These are phyloP conservation scores for Tubosaeta sp. DNA, from an alignment of 768 basidiomycete genomes.

Conservation along the genomic window DNA sequence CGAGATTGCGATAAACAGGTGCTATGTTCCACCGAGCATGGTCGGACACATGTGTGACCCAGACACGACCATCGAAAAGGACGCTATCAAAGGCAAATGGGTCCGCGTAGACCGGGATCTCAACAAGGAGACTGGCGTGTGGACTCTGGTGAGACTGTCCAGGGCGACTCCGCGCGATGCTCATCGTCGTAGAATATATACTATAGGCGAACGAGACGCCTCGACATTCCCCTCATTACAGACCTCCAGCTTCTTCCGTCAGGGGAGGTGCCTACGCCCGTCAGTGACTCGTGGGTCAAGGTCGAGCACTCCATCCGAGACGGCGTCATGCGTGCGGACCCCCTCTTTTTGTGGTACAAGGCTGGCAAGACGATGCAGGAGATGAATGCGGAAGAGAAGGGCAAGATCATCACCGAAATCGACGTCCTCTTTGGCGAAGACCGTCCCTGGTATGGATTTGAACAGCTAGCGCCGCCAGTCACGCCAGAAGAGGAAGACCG, in stretches of 20 bases:
- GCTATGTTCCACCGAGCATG: constrained; percentile 58
- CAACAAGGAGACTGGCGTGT: constrained; percentile 58
- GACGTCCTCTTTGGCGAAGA: constrained; percentile 87
- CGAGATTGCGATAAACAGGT: constrained; percentile 69
- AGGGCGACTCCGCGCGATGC: neutral
- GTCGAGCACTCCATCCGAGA: constrained; percentile 58
- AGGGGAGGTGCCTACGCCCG: constrained; percentile 45
- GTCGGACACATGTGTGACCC: constrained; percentile 64
- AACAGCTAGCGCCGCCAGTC: constrained; percentile 62
- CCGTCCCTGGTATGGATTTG: constrained; percentile 82
- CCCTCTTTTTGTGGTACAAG: constrained; percentile 78
- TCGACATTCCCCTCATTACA: constrained; percentile 76
- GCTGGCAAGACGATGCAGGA: constrained; percentile 58
- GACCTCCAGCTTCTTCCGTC: constrained; percentile 63
- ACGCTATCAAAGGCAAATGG: constrained; percentile 83
- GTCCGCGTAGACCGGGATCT: constrained; percentile 82
- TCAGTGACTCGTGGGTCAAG: constrained; percentile 57
- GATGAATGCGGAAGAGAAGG: constrained; percentile 54
- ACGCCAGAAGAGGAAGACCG: constrained; percentile 38
- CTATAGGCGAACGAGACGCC: constrained; percentile 80
- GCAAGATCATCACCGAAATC: constrained; percentile 81
- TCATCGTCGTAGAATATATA: constrained; percentile 51
- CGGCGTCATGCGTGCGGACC: constrained; percentile 52
- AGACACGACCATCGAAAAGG: constrained; percentile 60
- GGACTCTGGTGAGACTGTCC: constrained; percentile 51